A percentile compares a stretch with the other conserved stretches of the same genome.
Conservation (phyloP, 225 moss, liverwort and hornwort species). For the Thuidium tamariscinum region DNA sequence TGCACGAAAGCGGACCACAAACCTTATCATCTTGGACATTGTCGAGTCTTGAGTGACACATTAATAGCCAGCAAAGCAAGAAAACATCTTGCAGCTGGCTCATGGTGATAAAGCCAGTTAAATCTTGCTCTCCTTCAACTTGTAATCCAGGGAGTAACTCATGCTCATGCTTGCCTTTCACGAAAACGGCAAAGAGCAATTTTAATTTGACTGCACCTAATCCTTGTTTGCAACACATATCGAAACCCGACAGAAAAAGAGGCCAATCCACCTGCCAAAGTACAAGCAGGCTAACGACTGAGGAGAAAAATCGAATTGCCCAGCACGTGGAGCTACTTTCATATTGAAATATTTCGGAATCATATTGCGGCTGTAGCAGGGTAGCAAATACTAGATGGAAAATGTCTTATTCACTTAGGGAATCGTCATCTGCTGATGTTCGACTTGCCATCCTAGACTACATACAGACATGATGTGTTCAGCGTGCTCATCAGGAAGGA, state of each 20-base stretch:
- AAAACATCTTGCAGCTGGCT: constrained; percentile 67
- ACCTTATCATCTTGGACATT: constrained; percentile 27
- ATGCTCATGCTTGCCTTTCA: constrained; percentile 34
- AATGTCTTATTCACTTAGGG: background rate
- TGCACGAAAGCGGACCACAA: background rate
- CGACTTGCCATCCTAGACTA: background rate
- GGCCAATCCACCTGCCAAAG: constrained; percentile 52
- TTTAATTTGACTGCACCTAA: constrained; percentile 48
- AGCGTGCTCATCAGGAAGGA: background rate
- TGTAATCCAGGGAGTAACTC: constrained; percentile 33
- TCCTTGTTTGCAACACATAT: constrained; percentile 44
- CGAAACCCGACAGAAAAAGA: constrained; percentile 44
- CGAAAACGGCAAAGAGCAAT: constrained; percentile 41
- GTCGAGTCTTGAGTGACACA: constrained; percentile 62
- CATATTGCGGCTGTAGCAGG: background rate
- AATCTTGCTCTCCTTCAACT: constrained; percentile 36
- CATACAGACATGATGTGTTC: background rate
- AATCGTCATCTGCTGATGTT: background rate
- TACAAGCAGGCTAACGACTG: background rate
- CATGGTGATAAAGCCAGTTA: constrained; percentile 55
- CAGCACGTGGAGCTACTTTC: background rate
- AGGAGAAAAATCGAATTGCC: background rate
- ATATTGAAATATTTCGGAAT: background rate
- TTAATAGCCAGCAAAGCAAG: constrained; percentile 76
- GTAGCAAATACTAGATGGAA: background rate